Conservation (phyloP, 192 early-diverging fungal genomes). For the Endogone sp. region DNA sequence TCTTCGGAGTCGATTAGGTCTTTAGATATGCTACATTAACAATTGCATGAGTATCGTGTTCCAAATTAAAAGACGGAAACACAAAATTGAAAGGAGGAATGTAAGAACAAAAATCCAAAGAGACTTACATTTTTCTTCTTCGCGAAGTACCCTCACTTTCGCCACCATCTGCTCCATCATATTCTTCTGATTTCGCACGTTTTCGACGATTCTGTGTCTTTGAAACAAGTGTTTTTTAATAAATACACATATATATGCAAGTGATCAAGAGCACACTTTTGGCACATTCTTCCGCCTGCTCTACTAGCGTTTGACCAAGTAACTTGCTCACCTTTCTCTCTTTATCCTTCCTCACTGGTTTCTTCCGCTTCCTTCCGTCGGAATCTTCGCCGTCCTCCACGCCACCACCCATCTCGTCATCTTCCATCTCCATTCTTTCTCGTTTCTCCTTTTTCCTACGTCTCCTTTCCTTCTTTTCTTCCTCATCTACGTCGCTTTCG, state of each 20-base stretch:
- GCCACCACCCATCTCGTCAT: not conserved
- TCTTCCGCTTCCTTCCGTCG: not conserved
- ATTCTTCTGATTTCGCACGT: not conserved
- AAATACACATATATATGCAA: no score
- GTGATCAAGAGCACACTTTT: no score
- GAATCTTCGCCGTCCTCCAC: not conserved
- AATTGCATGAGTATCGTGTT: not conserved
- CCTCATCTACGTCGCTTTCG: constrained; percentile 22
- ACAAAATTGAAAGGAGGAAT: no score
- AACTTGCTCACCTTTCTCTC: not conserved
- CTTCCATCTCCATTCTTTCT: not conserved
- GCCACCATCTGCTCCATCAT: not conserved
- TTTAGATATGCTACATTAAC: not conserved
- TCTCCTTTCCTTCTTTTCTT: constrained; percentile 17
- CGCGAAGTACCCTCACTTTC: not conserved
- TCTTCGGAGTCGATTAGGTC: not conserved
- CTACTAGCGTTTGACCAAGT: not conserved
- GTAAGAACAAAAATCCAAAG: not conserved
- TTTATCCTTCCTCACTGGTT: not conserved
- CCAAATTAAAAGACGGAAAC: no score
- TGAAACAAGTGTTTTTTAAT: no score
- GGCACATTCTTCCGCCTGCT: not conserved
- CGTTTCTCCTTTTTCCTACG: constrained; percentile 9
- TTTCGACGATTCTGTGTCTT: not conserved
- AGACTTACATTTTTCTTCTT: not conserved